These are phyloP conservation scores for Candida nanaspora DNA, from an alignment of 805 yeast genomes.

Conservation along the genomic window DNA sequence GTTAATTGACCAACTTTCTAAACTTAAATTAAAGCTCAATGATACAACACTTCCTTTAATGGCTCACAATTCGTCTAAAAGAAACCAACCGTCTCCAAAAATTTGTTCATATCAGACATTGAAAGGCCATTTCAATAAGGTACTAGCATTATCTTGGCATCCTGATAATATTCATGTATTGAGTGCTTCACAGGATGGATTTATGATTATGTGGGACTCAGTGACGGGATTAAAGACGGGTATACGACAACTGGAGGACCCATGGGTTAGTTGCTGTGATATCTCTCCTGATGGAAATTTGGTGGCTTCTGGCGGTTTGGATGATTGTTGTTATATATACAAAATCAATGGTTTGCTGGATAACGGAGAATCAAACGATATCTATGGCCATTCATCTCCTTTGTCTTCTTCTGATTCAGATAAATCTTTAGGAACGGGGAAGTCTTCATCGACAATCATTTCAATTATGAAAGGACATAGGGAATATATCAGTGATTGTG, in stretches of 20 bases:
- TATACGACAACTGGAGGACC: conserved; percentile 66
- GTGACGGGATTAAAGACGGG: conserved; percentile 61
- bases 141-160: conserved; percentile 65
- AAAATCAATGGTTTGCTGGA: conserved; percentile 21
- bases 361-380: too few relatives aligned
- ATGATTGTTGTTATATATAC: conserved; percentile 71
- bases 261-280: conserved; percentile 75
- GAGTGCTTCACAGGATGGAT: conserved; percentile 84
- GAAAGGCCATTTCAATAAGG: conserved; percentile 67
- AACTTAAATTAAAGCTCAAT: conserved; percentile 17
- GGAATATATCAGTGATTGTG: conserved; percentile 73
- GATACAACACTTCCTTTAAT: conserved; percentile 21
- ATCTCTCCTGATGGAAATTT: conserved; percentile 57
- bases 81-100: background rate
- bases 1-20: conserved; percentile 18
- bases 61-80: conserved; percentile 15
- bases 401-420: too few relatives aligned
- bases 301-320: conserved; percentile 79
- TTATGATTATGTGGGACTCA: conserved; percentile 77
- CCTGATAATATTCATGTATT: conserved; percentile 53
- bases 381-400: too few relatives aligned
- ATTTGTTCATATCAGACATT: conserved; percentile 25
- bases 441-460: conserved; percentile 27
- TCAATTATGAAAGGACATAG: conserved; percentile 70
- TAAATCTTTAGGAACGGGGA: too few relatives aligned